phyloP scores from a whole-genome alignment of 2,329 filamentous ascomycete genomes.

The Drechslerella coelobrocha region DNA sequence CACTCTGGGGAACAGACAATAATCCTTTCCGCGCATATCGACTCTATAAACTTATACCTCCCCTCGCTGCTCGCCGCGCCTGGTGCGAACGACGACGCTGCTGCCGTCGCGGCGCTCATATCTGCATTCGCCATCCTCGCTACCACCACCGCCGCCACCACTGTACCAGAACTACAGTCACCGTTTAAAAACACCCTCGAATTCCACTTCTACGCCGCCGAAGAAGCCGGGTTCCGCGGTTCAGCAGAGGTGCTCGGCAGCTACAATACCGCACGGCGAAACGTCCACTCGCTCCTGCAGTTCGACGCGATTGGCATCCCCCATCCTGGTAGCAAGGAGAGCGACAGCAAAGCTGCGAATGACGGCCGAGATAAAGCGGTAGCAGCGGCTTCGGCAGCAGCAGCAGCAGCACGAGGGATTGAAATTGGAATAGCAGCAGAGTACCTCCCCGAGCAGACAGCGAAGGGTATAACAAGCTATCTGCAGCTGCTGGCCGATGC shows the following conservation, averaged over 20 bases:
- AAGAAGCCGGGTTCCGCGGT: conserved; percentile 83
- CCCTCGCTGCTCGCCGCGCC: conserved; percentile 82
- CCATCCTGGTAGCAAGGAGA: too few species aligned
- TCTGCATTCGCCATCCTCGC: conserved; percentile 11
- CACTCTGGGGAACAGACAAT: conserved; percentile 73
- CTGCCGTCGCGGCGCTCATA: conserved; percentile 89
- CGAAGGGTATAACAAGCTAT: conserved; percentile 57
- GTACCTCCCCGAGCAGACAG: conserved; percentile 56
- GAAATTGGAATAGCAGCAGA: conserved; percentile 60
- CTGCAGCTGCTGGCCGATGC: conserved; percentile 58
- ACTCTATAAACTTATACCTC: conserved; percentile 90
- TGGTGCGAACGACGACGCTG: conserved; percentile 90
- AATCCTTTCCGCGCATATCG: conserved; percentile 87
- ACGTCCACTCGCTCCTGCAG: conserved; percentile 61
- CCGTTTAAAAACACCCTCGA: conserved; percentile 93
- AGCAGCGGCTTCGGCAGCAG: too few species aligned
- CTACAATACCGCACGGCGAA: conserved; percentile 56
- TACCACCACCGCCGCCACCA: conserved; percentile 61
- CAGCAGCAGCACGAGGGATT: too few species aligned
- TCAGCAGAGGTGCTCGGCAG: conserved; percentile 56
- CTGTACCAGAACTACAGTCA: conserved; percentile 59
- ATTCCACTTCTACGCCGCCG: conserved; percentile 94
- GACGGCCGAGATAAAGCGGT: neutral
- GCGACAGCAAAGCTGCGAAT: too few species aligned
- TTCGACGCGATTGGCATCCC: conserved; percentile 60